These are phyloP conservation scores for Agaricus bisporus DNA, from an alignment of 768 basidiomycete species.

Conservation along the genomic window DNA sequence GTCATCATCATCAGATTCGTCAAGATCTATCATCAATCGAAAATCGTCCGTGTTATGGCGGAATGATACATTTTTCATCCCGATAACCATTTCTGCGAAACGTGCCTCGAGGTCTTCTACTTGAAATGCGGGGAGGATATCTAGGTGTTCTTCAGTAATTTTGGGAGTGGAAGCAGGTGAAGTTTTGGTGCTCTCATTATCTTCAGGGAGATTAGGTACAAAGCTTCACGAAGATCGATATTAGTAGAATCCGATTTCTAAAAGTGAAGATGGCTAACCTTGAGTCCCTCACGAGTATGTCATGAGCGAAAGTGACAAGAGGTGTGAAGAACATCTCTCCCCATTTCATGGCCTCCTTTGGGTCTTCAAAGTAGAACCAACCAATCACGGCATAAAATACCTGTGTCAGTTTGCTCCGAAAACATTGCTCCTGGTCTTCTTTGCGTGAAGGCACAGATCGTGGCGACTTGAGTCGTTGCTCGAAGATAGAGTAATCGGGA, in stretches of 20 bases:
- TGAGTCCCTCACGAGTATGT: slow-evolving; percentile 9
- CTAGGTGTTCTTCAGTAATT: neutral
- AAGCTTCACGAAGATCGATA: neutral
- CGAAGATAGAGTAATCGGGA: neutral
- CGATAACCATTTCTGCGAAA: neutral
- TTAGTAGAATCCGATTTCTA: neutral
- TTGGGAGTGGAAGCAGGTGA: slow-evolving; percentile 6
- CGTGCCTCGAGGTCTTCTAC: slow-evolving; percentile 2
- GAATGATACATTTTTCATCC: neutral
- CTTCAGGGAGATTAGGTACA: slow-evolving; percentile 4
- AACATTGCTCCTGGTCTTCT: neutral
- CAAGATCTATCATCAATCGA: neutral
- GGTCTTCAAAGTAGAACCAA: slow-evolving; percentile 18
- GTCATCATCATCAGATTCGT: neutral
- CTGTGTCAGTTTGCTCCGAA: slow-evolving; percentile 7
- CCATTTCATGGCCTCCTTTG: slow-evolving; percentile 15
- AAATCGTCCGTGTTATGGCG: neutral
- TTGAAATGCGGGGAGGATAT: neutral
- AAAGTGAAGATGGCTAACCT: slow-evolving; percentile 1
- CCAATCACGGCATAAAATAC: slow-evolving; percentile 19
- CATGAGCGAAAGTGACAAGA: slow-evolving; percentile 16
- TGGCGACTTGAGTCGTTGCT: neutral
- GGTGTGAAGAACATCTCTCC: slow-evolving; percentile 15
- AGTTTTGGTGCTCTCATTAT: slow-evolving; percentile 9
- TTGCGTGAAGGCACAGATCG: neutral